A percentile compares a stretch with the other conserved stretches of the same genome.
Evolutionary conservation across 2,329 filamentous ascomycete species (phyloP).

Genomic region (Albophoma yamanashiensis): DNA sequence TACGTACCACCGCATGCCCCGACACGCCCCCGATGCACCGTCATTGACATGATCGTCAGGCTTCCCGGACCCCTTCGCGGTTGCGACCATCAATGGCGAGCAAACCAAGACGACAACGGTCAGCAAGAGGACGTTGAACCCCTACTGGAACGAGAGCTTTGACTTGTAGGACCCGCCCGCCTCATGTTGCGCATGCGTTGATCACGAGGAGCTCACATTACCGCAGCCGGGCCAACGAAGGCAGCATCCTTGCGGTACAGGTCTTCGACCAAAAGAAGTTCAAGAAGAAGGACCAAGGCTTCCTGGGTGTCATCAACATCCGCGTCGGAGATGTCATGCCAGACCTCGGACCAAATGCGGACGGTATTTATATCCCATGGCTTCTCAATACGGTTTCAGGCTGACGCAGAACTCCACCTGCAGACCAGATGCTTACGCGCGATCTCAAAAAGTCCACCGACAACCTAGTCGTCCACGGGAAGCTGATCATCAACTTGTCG

Average conservation of each 20-base stretch:
- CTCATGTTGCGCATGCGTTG: background rate
- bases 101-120: slow-evolving; percentile 97
- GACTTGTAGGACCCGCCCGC: slow-evolving; percentile 63
- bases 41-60: slow-evolving; percentile 42
- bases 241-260: slow-evolving; percentile 93
- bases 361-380: slow-evolving; percentile 49
- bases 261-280: slow-evolving; percentile 99
- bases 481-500: slow-evolving; percentile 91
- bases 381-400: slow-evolving; percentile 12
- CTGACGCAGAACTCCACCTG: slow-evolving; percentile 17
- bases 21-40: background rate
- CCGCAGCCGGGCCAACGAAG: slow-evolving; percentile 75
- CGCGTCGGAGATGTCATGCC: slow-evolving; percentile 82
- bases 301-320: slow-evolving; percentile 95
- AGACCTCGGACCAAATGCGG: slow-evolving; percentile 77
- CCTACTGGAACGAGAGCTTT: slow-evolving; percentile 99
- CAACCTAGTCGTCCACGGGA: slow-evolving; percentile 94
- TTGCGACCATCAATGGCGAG: slow-evolving; percentile 93
- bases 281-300: slow-evolving; percentile 99
- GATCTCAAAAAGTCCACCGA: slow-evolving; percentile 98
- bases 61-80: slow-evolving; percentile 95
- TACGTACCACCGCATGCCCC: slow-evolving; percentile 41
- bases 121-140: slow-evolving; percentile 94
- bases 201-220: background rate
- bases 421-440: slow-evolving; percentile 97